Evolutionary conservation across 176 grass and related monocot genomes (phyloP).

Genomic region (Ananas comosus): DNA sequence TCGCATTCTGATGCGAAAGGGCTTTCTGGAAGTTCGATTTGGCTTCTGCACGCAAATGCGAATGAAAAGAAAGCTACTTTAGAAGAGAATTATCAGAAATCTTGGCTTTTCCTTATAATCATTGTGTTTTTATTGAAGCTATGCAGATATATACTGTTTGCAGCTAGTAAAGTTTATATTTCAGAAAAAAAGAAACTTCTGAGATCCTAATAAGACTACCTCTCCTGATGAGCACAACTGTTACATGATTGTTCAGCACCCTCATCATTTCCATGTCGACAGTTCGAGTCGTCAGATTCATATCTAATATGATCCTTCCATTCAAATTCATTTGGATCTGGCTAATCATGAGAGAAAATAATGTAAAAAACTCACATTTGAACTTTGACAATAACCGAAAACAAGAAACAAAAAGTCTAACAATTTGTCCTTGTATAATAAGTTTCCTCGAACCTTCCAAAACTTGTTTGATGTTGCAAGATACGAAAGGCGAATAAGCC

Average conservation of each 20-base stretch:
- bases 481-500: conserved; percentile 20
- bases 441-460: not conserved
- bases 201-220: conserved; percentile 4
- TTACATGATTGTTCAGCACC: conserved; percentile 17
- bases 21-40: conserved; percentile 61
- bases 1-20: conserved; percentile 37
- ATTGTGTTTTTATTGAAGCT: not conserved
- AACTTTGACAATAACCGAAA: not conserved
- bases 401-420: not conserved
- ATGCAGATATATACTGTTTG: not conserved
- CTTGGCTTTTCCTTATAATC: no score
- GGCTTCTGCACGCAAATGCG: conserved; percentile 27
- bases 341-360: not conserved
- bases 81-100: not conserved
- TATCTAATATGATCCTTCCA: conserved; percentile 10
- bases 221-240: conserved; percentile 30
- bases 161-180: not conserved
- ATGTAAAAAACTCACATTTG: not conserved
- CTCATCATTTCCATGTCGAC: conserved; percentile 24
- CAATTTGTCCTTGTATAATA: not conserved
- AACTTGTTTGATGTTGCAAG: conserved; percentile 25
- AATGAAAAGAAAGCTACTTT: not conserved
- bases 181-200: not conserved
- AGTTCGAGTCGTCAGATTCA: conserved; percentile 3
- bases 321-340: conserved; percentile 29